Evolutionary conservation across 73 alveolate species (phyloP).

Genomic region (Tetrahymena malaccensis): DNA sequence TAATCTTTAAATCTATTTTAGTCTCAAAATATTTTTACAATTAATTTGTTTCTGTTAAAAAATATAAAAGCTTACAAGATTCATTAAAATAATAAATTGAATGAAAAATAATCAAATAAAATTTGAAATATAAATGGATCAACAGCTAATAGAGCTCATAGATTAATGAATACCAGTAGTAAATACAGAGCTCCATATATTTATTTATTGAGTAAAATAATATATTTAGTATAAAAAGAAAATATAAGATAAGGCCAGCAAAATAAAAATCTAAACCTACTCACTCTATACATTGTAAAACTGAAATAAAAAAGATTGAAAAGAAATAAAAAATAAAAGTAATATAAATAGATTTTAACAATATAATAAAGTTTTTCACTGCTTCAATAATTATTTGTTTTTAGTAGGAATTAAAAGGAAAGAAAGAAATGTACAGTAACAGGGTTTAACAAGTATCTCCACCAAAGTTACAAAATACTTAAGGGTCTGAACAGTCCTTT

Average conservation of each 20-base stretch:
- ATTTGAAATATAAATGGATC: no score
- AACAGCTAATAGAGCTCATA: no score
- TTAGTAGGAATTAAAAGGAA: background rate
- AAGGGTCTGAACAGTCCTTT: background rate
- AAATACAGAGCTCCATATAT: background rate
- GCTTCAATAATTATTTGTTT: background rate
- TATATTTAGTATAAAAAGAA: no score
- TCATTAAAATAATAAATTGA: no score
- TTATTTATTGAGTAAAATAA: background rate
- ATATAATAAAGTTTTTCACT: background rate
- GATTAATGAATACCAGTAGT: no score
- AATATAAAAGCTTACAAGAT: no score
- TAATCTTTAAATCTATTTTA: no score
- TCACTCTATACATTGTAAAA: no score
- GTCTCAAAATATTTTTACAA: no score
- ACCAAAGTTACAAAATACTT: background rate
- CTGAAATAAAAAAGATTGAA: background rate
- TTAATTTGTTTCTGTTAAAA: no score
- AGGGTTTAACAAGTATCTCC: background rate
- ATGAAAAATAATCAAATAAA: no score
- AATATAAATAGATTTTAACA: background rate
- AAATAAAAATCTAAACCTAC: background rate
- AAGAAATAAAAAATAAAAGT: background rate
- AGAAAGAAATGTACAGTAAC: background rate
- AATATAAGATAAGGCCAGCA: background rate